Base-by-base conservation (phyloP, 371 early-diverging fungal species). In the Dentiscutata heterogama region DNA sequence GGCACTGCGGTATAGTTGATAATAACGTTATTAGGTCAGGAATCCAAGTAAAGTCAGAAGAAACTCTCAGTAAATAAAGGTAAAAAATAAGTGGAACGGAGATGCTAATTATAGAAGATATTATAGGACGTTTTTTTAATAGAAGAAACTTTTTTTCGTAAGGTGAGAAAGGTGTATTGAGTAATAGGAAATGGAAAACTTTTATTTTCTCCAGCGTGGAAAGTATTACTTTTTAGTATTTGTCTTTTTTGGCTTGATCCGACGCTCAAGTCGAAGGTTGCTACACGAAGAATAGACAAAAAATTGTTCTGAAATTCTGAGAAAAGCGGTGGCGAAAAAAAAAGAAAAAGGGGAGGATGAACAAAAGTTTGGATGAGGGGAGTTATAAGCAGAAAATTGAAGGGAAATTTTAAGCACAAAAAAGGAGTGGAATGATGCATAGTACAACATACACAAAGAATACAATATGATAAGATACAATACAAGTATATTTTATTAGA, bases 201-300 rank as follows among this genome's bases (percentile, higher is more conserved):
- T 64, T 64, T 64, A 64, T 29, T 64, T 31, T 64, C 64, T 64
- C 64, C 64, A 64, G 64, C 64, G 64, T 64, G 64, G n/a, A 29
- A 18, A 31, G 8, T 60, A 2, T 60, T 60, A n/a, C 2, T 25
- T 31, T 64, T 64, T 29, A 7, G 14, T 64, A 64, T 64, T 64
- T 64, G 64, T 64, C 31, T 64, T 4, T 64, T 4, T 64, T n/a
- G 25, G 31, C 4, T 29, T 64, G 64, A 64, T 64, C 64, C 64
- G 25, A 29, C 64, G 29, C 64, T 64, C 31, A 27, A 64, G 31
- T 64, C 29, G 64, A 60, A n/a, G 22, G 31, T 64, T 64, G 31
- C 64, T 64, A 64, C 64, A 31, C 7, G 25, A 29, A 29, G 25
- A 64, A 64, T 0, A 42, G 7, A 10, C 2, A 64, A 16, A 25